Percentiles rank a stretch among this genome's conserved stretches.
Conservation (phyloP, 2,329 filamentous ascomycete species). For the Blumeria hordei region DNA sequence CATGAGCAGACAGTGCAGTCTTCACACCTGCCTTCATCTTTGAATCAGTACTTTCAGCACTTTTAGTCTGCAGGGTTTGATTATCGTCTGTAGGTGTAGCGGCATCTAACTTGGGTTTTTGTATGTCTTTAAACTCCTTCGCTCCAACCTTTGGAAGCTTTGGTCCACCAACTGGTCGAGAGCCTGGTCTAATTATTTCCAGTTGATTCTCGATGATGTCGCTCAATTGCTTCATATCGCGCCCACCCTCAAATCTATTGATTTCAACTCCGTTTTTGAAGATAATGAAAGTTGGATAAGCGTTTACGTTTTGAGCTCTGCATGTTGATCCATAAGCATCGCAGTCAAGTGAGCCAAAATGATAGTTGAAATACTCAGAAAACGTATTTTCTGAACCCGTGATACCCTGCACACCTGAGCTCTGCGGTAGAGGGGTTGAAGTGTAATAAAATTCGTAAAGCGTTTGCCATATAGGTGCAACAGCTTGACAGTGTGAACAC, state of each 20-base stretch:
- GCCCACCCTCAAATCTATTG: slow-evolving; percentile 39
- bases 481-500: slow-evolving; percentile 17
- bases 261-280: slow-evolving; percentile 54
- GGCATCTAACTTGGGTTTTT: background rate
- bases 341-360: slow-evolving; percentile 72
- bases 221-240: slow-evolving; percentile 41
- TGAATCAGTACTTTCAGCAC: slow-evolving; percentile 7
- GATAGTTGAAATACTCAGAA: slow-evolving; percentile 65
- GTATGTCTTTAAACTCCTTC: slow-evolving; percentile 15
- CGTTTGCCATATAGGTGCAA: slow-evolving; percentile 73
- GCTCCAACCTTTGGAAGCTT: slow-evolving; percentile 50
- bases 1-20: slow-evolving; percentile 16
- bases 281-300: slow-evolving; percentile 55
- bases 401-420: slow-evolving; percentile 16
- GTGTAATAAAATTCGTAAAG: slow-evolving; percentile 79
- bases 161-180: slow-evolving; percentile 31
- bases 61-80: slow-evolving; percentile 5
- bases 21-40: slow-evolving; percentile 7
- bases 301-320: slow-evolving; percentile 35
- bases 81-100: slow-evolving; percentile 5
- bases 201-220: slow-evolving; percentile 51
- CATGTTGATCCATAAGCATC: slow-evolving; percentile 63
- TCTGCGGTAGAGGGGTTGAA: slow-evolving; percentile 36
- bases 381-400: slow-evolving; percentile 33
- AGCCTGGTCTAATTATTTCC: slow-evolving; percentile 58